Percentiles rank a stretch among this genome's conserved stretches.
phyloP scores from a whole-genome alignment of 208 protist species.

The Strigomonas oncopelti region DNA sequence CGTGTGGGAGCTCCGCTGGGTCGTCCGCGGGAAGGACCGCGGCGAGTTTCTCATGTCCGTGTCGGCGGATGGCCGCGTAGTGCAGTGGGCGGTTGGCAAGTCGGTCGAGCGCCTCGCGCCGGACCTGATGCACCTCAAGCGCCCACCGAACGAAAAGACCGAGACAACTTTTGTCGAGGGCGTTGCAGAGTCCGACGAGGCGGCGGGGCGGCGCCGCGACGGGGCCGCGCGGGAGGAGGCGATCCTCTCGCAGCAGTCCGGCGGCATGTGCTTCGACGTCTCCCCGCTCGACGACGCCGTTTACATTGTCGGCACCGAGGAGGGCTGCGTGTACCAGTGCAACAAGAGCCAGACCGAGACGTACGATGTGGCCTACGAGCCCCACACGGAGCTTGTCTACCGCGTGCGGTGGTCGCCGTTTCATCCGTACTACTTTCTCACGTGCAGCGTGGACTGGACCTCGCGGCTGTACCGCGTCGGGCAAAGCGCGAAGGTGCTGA shows the following conservation, averaged over 20 bases:
- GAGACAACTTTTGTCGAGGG: conserved; percentile 74
- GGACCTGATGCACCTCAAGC: conserved; percentile 92
- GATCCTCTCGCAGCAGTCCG: conserved; percentile 89
- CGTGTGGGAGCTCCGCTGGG: conserved; percentile 94
- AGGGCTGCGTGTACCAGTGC: conserved; percentile 95
- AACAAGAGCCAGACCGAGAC: conserved; percentile 94
- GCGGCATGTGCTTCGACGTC: conserved; percentile 94
- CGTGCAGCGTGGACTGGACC: conserved; percentile 96
- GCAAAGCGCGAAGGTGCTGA: conserved; percentile 43
- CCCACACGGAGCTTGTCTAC: conserved; percentile 94
- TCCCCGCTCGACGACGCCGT: conserved; percentile 81
- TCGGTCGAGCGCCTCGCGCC: conserved; percentile 82
- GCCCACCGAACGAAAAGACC: conserved; percentile 60
- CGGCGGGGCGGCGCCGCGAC: conserved; percentile 20
- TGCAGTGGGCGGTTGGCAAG: conserved; percentile 95
- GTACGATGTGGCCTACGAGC: conserved; percentile 90
- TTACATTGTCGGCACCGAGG: conserved; percentile 95
- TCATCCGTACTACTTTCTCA: conserved; percentile 87
- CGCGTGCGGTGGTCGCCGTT: conserved; percentile 91
- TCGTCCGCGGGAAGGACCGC: conserved; percentile 79
- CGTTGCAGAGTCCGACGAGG: conserved; percentile 49
- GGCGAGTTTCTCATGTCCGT: conserved; percentile 94
- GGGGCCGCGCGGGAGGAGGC: conserved; percentile 51
- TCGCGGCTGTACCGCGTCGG: conserved; percentile 90
- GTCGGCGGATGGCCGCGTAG: conserved; percentile 93